These are phyloP conservation scores for Monosporozyma servazzii DNA, from an alignment of 805 yeast species.

Conservation along the genomic window DNA sequence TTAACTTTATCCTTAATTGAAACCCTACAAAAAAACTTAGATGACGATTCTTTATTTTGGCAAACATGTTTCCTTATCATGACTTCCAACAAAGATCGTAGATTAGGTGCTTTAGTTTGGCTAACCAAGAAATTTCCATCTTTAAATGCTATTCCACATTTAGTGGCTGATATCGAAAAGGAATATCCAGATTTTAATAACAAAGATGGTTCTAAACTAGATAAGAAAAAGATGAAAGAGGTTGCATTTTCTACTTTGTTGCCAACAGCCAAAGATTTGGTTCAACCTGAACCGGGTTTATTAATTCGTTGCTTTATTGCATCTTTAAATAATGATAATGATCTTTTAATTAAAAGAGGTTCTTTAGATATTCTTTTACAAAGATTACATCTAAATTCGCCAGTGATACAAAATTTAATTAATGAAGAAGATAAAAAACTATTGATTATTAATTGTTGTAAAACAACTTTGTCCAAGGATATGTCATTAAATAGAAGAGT, in stretches of 20 bases:
- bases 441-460: constrained; percentile 53
- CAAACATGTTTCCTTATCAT: constrained; percentile 65
- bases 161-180: constrained; percentile 12
- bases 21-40: constrained; percentile 43
- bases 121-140: constrained; percentile 52
- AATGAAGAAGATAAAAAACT: constrained; percentile 46
- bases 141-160: constrained; percentile 35
- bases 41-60: constrained; percentile 78
- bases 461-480: constrained; percentile 69
- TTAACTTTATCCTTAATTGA: constrained; percentile 54
- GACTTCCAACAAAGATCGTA: constrained; percentile 68
- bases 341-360: constrained; percentile 73
- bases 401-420: constrained; percentile 41
- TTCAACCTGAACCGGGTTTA: constrained; percentile 72
- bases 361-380: constrained; percentile 71
- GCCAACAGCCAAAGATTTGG: constrained; percentile 49
- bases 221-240: constrained; percentile 17
- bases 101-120: constrained; percentile 81
- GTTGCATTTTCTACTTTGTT: constrained; percentile 30
- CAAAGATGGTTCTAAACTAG: neutral
- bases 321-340: constrained; percentile 58
- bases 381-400: constrained; percentile 56
- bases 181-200: constrained; percentile 1
- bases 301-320: constrained; percentile 63
- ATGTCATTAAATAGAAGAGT: constrained; percentile 91